A percentile compares a stretch with the other conserved stretches of the same genome.
phyloP scores from a whole-genome alignment of 345 rosid species.

The Populus alba region DNA sequence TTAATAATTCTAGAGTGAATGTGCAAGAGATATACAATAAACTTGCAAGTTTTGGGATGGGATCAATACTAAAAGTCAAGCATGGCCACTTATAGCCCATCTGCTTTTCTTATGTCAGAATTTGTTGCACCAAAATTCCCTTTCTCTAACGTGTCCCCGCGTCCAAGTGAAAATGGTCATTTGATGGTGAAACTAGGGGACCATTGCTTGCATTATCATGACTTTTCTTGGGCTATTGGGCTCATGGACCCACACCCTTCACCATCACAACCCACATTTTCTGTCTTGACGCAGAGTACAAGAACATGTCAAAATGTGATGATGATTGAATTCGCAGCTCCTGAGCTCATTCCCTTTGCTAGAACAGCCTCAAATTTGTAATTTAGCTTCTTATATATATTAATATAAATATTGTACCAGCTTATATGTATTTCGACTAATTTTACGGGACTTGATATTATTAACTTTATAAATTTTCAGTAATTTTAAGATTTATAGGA shows the following conservation, averaged over 20 bases:
- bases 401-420: accelerated
- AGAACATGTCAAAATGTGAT: background rate
- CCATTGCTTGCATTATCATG: background rate
- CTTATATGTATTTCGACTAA: accelerated
- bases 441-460: accelerated
- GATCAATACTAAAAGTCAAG: background rate
- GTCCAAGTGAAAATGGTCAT: background rate
- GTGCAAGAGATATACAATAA: too few relatives aligned
- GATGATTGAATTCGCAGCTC: too few relatives aligned
- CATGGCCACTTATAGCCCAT: background rate
- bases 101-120: too few relatives aligned
- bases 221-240: background rate
- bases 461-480: accelerated
- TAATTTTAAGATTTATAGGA: too few relatives aligned
- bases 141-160: background rate
- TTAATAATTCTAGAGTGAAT: too few relatives aligned
- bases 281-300: background rate
- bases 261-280: background rate
- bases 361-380: background rate
- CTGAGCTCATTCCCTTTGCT: background rate
- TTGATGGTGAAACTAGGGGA: background rate
- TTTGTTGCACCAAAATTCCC: too few relatives aligned
- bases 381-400: background rate
- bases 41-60: too few relatives aligned
- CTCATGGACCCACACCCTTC: conserved; percentile 4